phyloP scores from a whole-genome alignment of 306 rosid species.

The Quercus agrifolia region DNA sequence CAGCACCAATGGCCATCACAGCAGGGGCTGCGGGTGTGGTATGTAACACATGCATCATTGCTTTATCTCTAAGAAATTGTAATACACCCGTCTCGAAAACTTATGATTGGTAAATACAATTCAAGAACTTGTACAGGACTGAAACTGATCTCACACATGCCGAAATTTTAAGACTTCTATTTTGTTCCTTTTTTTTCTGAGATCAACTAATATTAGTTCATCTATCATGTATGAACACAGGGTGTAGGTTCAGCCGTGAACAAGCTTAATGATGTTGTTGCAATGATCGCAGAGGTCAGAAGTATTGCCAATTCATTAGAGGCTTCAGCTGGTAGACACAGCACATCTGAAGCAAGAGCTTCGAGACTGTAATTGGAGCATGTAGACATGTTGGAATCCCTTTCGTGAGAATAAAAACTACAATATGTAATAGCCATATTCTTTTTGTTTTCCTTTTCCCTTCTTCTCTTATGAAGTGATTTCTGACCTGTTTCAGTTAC shows the following conservation, averaged over 20 bases:
- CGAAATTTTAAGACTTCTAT: not conserved
- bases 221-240: conserved; percentile 37
- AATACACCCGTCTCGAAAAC: not conserved
- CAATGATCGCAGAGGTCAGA: conserved; percentile 89
- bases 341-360: conserved; percentile 32
- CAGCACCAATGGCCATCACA: conserved; percentile 90
- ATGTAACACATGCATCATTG: conserved; percentile 6
- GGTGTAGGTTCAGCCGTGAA: conserved; percentile 92
- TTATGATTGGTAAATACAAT: not conserved
- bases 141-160: not conserved
- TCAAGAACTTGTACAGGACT: not conserved
- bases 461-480: not conserved
- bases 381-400: no score
- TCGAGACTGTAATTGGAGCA: conserved; percentile 22
- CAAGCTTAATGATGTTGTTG: conserved; percentile 76
- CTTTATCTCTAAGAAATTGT: not conserved
- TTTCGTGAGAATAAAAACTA: not conserved
- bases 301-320: conserved; percentile 67
- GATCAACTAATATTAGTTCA: not conserved
- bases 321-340: conserved; percentile 25
- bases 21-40: conserved; percentile 98
- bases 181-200: not conserved
- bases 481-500: not conserved
- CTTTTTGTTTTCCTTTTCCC: not conserved
- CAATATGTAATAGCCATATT: not conserved